Evolutionary conservation across 805 yeast genomes (phyloP).

Genomic region (Cephaloascus fragrans): DNA sequence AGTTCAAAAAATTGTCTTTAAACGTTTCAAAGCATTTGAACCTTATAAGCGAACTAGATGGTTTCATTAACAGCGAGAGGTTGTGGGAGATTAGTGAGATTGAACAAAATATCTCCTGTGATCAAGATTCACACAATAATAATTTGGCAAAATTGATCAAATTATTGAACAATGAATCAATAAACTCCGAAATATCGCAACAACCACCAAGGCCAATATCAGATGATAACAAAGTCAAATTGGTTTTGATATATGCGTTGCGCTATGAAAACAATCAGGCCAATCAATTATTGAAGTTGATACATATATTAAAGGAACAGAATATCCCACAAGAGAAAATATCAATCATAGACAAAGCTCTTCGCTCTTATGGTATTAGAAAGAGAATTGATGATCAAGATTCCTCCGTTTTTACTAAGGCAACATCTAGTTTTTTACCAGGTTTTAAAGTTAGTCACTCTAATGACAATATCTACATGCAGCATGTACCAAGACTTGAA

Average conservation of each 20-base stretch:
- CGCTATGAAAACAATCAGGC: conserved; percentile 50
- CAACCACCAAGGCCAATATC: conserved; percentile 22
- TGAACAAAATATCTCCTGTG: conserved; percentile 75
- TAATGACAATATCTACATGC: conserved; percentile 76
- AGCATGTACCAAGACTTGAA: conserved; percentile 72
- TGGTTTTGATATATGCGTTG: conserved; percentile 65
- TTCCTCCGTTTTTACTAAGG: conserved; percentile 9
- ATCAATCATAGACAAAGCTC: conserved; percentile 3
- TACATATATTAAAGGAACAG: conserved; percentile 23
- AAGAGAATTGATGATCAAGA: conserved; percentile 29
- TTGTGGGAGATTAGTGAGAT: conserved; percentile 84
- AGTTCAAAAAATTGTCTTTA: conserved; percentile 76
- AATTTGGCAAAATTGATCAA: conserved; percentile 45
- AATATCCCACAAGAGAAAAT: conserved; percentile 16
- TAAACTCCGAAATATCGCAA: conserved; percentile 15
- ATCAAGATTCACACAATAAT: conserved; percentile 20
- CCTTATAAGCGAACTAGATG: conserved; percentile 77
- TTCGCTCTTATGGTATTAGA: conserved; percentile 17
- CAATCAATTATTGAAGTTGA: conserved; percentile 29
- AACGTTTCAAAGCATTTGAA: conserved; percentile 91
- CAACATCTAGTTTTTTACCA: conserved; percentile 15
- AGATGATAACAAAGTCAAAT: conserved; percentile 53
- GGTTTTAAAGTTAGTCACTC: conserved; percentile 26
- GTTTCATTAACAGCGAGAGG: conserved; percentile 50
- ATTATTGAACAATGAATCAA: conserved; percentile 27